Evolutionary conservation across 257 asterid genomes (phyloP), one percentile per base, ranked within the genome.

Genomic region (Ajuga chamaepitys): DNA sequence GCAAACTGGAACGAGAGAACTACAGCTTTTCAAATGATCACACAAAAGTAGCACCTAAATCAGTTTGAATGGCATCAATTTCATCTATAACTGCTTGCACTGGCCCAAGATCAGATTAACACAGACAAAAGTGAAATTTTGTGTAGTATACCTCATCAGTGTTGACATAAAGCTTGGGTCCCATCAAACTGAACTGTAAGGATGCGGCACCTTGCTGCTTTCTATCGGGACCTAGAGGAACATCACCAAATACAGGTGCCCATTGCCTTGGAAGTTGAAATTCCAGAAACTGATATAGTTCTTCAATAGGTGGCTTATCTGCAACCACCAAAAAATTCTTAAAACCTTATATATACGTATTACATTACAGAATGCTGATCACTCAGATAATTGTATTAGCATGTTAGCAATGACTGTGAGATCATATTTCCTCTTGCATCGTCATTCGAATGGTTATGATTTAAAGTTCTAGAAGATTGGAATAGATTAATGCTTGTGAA

Each of bases 281-380:
- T 70, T 88, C 95, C 80, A 88, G 55, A 73, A 88, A 88, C 40
- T 85, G 93, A 44, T 78, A 74, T 68, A 88, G 77, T 77, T 88
- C 93, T 83, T 85, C 95, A 59, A 81, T 78, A 46, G 95, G 90
- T 41, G 95, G 95, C 78, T 88, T 88, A 77, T 80, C 94, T 88
- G 80, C 84, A 83, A 28, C 54, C 56, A 74, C 53, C 17, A 12
- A 61, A 34, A 61, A 64, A 45, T 6, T 47, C 32, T 60, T 13
- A 52, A 38, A 24, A 34, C 32, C 30, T n/a, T 2, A 48, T 52
- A 62, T 12, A n/a, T 14, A 47, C 44, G 40, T 26, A 47, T 56
- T 38, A 24, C 18, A 22, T 69, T 72, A 16, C 61, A 45, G 47
- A 46, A 68, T 22, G 46, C 12, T 42, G 70, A 28, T 10, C 9